These are phyloP conservation scores for Dothidotthia symphoricarpi DNA, from an alignment of 2,329 filamentous ascomycete species.

Conservation along the genomic window DNA sequence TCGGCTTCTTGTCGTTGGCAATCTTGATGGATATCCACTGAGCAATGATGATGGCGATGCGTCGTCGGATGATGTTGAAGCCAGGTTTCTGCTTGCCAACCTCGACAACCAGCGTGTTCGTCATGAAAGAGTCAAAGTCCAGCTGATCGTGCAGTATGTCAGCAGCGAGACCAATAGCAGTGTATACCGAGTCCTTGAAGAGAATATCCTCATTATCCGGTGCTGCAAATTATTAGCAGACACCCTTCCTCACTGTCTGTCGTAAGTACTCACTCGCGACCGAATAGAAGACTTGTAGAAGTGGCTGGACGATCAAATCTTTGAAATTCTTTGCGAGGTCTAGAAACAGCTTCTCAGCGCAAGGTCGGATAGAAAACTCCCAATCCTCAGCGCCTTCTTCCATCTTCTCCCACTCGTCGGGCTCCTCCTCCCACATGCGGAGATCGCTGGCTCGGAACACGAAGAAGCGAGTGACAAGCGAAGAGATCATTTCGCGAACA, in stretches of 20 bases:
- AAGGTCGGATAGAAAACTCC: constrained; percentile 89
- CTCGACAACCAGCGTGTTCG: constrained; percentile 72
- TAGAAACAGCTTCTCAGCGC: constrained; percentile 89
- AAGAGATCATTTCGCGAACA: constrained; percentile 76
- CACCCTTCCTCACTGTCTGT: no score
- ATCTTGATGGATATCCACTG: constrained; percentile 85
- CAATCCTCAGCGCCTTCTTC: constrained; percentile 80
- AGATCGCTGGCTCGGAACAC: constrained; percentile 82
- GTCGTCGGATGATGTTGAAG: constrained; percentile 80
- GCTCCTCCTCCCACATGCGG: constrained; percentile 88
- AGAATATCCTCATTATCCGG: constrained; percentile 67
- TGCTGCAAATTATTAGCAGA: constrained; percentile 37
- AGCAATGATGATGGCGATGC: constrained; percentile 83
- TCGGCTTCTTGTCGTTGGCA: constrained; percentile 62
- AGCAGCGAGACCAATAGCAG: constrained; percentile 82
- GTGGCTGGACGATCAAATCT: constrained; percentile 70
- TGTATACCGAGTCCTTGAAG: constrained; percentile 92
- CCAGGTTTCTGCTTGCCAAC: constrained; percentile 65
- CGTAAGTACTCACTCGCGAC: constrained; percentile 60
- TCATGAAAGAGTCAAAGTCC: constrained; percentile 80
- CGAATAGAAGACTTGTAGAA: constrained; percentile 78
- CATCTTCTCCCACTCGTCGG: constrained; percentile 90
- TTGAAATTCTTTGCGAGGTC: constrained; percentile 90
- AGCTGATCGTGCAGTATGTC: constrained; percentile 70
- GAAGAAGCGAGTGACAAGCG: constrained; percentile 83